Evolutionary conservation across 1,284 basidiomycete species (phyloP).

Genomic region (Cryptococcus depauperatus): DNA sequence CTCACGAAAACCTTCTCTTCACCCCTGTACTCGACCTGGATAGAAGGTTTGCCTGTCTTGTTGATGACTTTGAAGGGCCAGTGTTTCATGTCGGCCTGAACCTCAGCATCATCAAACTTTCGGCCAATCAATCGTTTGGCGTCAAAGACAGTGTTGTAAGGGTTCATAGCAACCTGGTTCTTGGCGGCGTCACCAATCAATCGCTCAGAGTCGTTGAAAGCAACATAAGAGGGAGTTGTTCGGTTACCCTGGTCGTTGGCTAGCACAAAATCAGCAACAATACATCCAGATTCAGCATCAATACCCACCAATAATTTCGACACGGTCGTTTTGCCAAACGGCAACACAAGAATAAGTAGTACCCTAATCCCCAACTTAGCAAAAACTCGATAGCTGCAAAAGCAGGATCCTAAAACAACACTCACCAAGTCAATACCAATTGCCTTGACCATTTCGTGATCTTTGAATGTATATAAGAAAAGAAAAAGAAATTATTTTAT

Average conservation of each 20-base stretch:
- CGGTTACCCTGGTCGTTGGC: slow-evolving; percentile 85
- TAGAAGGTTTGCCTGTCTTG: slow-evolving; percentile 53
- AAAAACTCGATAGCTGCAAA: background rate
- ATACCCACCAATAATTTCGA: slow-evolving; percentile 71
- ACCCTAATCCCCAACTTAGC: slow-evolving; percentile 46
- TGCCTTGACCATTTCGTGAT: slow-evolving; percentile 55
- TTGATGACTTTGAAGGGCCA: slow-evolving; percentile 60
- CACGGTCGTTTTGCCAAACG: slow-evolving; percentile 97
- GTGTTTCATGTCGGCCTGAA: slow-evolving; percentile 61
- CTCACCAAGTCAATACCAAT: slow-evolving; percentile 61
- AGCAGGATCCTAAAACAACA: background rate
- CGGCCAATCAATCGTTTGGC: slow-evolving; percentile 97
- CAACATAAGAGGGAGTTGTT: slow-evolving; percentile 97
- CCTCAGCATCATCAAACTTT: slow-evolving; percentile 67
- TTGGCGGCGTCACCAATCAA: slow-evolving; percentile 98
- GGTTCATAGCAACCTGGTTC: slow-evolving; percentile 96
- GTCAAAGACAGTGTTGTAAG: slow-evolving; percentile 90
- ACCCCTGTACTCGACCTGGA: slow-evolving; percentile 54
- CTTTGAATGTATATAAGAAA: background rate
- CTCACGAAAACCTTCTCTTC: slow-evolving; percentile 53
- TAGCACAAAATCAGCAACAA: background rate
- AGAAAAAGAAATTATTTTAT: background rate
- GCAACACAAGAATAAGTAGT: slow-evolving; percentile 63
- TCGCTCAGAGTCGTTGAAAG: slow-evolving; percentile 95
- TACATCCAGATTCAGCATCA: background rate